phyloP scores from a whole-genome alignment of 495 filamentous ascomycete species.

The Cercophora scortea region DNA sequence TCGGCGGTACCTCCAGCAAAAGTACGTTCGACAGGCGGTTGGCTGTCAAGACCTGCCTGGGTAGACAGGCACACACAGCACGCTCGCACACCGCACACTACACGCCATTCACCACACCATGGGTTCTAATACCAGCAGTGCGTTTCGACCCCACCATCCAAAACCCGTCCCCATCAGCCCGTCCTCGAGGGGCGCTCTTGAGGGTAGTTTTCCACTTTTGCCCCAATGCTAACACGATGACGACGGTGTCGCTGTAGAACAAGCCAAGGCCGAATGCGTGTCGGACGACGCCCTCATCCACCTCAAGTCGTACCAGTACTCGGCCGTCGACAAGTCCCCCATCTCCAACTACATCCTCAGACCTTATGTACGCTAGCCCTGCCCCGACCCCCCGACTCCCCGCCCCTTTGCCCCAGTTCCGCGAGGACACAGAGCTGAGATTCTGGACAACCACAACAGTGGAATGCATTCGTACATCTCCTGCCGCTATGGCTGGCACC shows the following conservation, averaged over 20 bases:
- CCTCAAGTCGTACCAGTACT: slow-evolving; percentile 94
- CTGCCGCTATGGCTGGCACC: slow-evolving; percentile 93
- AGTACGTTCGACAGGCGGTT: too few species aligned
- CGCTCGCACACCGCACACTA: too few species aligned
- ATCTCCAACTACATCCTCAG: slow-evolving; percentile 88
- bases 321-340: slow-evolving; percentile 91
- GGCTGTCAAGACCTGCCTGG: too few species aligned
- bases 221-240: slow-evolving; percentile 15
- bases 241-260: slow-evolving; percentile 23
- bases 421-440: slow-evolving; percentile 3
- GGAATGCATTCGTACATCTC: slow-evolving; percentile 93
- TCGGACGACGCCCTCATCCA: slow-evolving; percentile 61
- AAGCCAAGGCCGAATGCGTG: slow-evolving; percentile 47
- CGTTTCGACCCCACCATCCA: background rate
- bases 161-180: background rate
- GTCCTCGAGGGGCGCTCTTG: too few species aligned
- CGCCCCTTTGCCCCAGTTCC: background rate
- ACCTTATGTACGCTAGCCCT: slow-evolving; percentile 70
- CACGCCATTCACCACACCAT: too few species aligned
- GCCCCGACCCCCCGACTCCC: background rate
- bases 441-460: slow-evolving; percentile 42
- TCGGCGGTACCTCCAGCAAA: too few species aligned
- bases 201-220: too few species aligned
- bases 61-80: too few species aligned
- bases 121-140: too few species aligned